Conservation (phyloP, 1,139 yeast species). For the Magnusiomyces suaveolens region DNA sequence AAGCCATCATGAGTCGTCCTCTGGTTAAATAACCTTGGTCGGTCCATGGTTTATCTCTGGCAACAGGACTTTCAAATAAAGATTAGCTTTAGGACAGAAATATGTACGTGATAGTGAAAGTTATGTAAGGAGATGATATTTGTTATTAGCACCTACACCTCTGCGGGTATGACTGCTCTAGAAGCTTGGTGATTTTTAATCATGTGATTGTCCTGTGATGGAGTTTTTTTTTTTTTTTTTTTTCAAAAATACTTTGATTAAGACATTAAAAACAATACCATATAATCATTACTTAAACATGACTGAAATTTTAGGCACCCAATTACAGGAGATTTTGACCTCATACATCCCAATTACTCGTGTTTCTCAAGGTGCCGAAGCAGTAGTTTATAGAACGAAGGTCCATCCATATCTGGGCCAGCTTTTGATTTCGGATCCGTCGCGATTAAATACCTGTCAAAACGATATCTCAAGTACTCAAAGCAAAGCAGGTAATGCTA, state of each 20-base stretch:
- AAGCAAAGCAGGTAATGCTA: neutral
- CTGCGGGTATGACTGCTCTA: too few species aligned
- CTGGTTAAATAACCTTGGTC: too few species aligned
- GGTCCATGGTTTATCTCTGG: too few species aligned
- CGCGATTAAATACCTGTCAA: neutral
- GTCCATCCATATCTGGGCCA: slow-evolving; percentile 54
- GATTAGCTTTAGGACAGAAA: too few species aligned
- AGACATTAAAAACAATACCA: neutral
- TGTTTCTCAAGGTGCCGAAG: slow-evolving; percentile 90
- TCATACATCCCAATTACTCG: slow-evolving; percentile 37
- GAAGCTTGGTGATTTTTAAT: neutral
- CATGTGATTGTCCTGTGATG: neutral
- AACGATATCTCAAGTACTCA: neutral
- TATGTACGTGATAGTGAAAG: too few species aligned
- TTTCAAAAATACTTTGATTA: neutral
- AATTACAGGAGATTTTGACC: slow-evolving; percentile 33
- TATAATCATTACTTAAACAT: neutral
- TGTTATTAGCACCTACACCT: too few species aligned
- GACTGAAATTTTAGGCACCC: slow-evolving; percentile 15
- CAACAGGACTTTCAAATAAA: too few species aligned
- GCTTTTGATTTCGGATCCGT: neutral
- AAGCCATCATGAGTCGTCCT: too few species aligned
- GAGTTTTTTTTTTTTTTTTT: neutral
- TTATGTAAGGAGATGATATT: too few species aligned
- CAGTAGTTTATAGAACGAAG: slow-evolving; percentile 58